Evolutionary conservation across 23 red algal species (phyloP), one percentile per base, ranked within the genome.

Genomic region (Cyanidioschyzon merolae): DNA sequence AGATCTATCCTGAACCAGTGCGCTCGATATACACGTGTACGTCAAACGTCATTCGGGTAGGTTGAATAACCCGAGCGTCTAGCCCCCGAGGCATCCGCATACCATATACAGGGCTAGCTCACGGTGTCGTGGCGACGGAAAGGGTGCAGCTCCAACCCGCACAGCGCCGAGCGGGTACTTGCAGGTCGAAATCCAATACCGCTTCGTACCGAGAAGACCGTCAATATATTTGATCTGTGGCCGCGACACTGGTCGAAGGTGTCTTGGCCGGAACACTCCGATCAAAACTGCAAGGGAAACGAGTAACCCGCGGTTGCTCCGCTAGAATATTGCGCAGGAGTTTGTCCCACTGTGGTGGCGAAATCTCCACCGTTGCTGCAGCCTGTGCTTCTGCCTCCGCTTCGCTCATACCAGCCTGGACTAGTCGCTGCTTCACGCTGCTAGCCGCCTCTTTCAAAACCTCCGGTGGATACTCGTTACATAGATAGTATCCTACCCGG

Each of bases 211-310:
- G n/a, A n/a, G n/a, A n/a, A n/a, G n/a, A n/a, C n/a, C n/a, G n/a
- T 54, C 45, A 54, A 54, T 54, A 21, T 21, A 54, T 21, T 54
- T 21, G 12, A 7, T 54, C 45, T 15, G 45, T 54, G 12, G 45
- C 21, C 21, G 45, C 21, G 7, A 54, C 7, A 54, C 21, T 54
- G 12, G 45, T 54, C 45, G 45, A 54, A 7, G 45, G 45, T 54
- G 45, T 21, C 45, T 54, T 54, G 7, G 45, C 12, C 7, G 45
- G 12, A 54, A 21, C 21, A 3, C 12, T 7, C 29, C 63, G 21
- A 71, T 96, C 92, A 84, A 96, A 96, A 74, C 84, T 80, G 76
- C 89, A 87, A n/a, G 86, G 87, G 75, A 96, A 90, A 35, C 86
- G 84, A 41, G 92, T 96, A 0, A 96, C 87, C 25, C 92, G 79